phyloP scores from a whole-genome alignment of 2,329 filamentous ascomycete genomes.

The Thielaviopsis punctulata region DNA sequence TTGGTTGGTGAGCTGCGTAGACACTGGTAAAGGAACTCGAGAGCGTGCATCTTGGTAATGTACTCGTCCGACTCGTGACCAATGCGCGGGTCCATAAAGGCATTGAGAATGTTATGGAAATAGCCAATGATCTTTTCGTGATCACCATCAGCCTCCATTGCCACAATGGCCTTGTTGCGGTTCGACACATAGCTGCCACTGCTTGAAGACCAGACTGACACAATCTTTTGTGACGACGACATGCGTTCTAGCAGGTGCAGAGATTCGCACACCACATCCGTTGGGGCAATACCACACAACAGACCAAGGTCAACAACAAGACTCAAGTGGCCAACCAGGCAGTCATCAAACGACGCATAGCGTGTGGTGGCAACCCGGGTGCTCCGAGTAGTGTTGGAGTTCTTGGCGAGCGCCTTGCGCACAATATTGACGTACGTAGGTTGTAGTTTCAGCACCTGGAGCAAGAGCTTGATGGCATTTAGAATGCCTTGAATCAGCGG shows the following conservation, averaged over 20 bases:
- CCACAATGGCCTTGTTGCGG: constrained; percentile 71
- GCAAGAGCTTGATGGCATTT: constrained; percentile 68
- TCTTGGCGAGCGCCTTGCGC: constrained; percentile 21
- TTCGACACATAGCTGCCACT: constrained; percentile 23
- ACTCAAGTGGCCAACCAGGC: constrained; percentile 61
- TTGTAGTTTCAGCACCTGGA: constrained; percentile 69
- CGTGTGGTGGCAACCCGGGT: constrained; percentile 48
- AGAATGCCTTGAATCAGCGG: constrained; percentile 66
- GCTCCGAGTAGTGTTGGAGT: constrained; percentile 40
- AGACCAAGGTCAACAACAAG: constrained; percentile 69
- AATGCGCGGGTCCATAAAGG: constrained; percentile 57
- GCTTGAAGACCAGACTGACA: constrained; percentile 41
- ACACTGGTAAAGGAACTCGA: constrained; percentile 73
- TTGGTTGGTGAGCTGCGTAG: constrained; percentile 56
- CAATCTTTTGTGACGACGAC: constrained; percentile 65
- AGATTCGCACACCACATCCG: constrained; percentile 62
- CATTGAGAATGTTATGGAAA: constrained; percentile 16
- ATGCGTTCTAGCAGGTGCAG: constrained; percentile 73
- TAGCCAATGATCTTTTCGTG: constrained; percentile 47
- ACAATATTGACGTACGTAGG: constrained; percentile 84
- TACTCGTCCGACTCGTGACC: constrained; percentile 56
- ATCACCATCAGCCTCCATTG: constrained; percentile 68
- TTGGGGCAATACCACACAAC: constrained; percentile 72
- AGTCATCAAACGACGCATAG: constrained; percentile 83
- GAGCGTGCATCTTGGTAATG: constrained; percentile 63